A percentile compares a stretch with the other conserved stretches of the same genome.
Evolutionary conservation across 2,329 filamentous ascomycete species (phyloP).

Genomic region (Arthrobotrys entomopaga): DNA sequence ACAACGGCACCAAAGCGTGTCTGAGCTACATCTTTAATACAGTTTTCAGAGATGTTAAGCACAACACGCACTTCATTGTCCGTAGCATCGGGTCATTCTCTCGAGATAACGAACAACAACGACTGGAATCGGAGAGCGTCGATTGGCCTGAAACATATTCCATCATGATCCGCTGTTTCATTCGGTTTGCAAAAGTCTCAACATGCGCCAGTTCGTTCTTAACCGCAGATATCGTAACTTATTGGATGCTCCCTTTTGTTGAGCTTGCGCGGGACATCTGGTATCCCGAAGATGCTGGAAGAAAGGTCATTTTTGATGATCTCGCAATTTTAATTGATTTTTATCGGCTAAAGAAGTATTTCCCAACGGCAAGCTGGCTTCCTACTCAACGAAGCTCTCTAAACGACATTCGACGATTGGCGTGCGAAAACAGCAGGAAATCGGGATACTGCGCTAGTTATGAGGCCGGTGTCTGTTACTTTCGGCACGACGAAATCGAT

Average conservation of each 20-base stretch:
- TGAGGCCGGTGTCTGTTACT: slow-evolving; percentile 27
- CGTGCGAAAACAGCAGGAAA: background rate
- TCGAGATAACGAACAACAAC: background rate
- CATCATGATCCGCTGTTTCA: slow-evolving; percentile 23
- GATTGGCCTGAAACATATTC: slow-evolving; percentile 19
- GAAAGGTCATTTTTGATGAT: slow-evolving; percentile 7
- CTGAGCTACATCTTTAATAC: slow-evolving; percentile 15
- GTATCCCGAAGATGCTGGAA: slow-evolving; percentile 7
- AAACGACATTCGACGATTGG: background rate
- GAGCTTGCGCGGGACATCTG: slow-evolving; percentile 24
- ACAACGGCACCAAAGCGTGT: background rate
- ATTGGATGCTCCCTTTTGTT: slow-evolving; percentile 42
- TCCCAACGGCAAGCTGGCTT: background rate
- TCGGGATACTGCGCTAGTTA: background rate
- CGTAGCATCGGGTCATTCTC: slow-evolving; percentile 28
- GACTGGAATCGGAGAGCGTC: background rate
- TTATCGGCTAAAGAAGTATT: slow-evolving; percentile 23
- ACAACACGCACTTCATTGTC: slow-evolving; percentile 19
- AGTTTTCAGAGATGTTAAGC: background rate
- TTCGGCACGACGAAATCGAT: slow-evolving; percentile 14
- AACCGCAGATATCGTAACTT: background rate
- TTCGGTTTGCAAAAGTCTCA: slow-evolving; percentile 12
- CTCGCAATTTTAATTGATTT: slow-evolving; percentile 9
- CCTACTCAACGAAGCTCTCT: background rate
- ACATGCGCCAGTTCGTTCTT: background rate